These are phyloP conservation scores for Asterophora lycoperdoides DNA, from an alignment of 768 basidiomycete species.

Conservation along the genomic window DNA sequence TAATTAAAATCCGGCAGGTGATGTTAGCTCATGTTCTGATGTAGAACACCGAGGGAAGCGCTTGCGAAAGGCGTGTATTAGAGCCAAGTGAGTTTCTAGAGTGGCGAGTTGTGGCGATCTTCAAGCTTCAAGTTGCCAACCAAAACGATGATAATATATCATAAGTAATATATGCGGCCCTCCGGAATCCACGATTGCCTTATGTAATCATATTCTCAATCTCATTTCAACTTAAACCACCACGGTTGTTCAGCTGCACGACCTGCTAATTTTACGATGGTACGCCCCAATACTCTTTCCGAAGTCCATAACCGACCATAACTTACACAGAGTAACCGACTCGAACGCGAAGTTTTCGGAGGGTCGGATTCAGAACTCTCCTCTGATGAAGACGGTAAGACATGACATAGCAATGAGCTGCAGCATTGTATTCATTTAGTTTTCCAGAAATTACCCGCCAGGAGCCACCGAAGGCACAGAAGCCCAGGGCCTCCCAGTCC, in stretches of 20 bases:
- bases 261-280: neutral
- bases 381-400: constrained; percentile 58
- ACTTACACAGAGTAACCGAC: constrained; percentile 22
- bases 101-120: too few species aligned
- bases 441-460: constrained; percentile 39
- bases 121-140: too few species aligned
- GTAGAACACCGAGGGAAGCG: too few species aligned
- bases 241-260: neutral
- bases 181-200: too few species aligned
- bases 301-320: neutral
- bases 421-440: neutral
- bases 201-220: neutral
- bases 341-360: constrained; percentile 75
- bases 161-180: too few species aligned
- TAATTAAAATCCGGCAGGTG: too few species aligned
- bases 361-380: constrained; percentile 84
- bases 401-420: neutral
- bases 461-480: constrained; percentile 35
- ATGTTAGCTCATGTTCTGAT: too few species aligned
- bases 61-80: too few species aligned
- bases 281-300: neutral
- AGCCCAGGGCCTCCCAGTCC: constrained; percentile 26
- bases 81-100: too few species aligned
- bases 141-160: too few species aligned
- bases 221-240: too few species aligned